Conservation (phyloP, 495 filamentous ascomycete genomes). For the Trichoderma erinaceum region DNA sequence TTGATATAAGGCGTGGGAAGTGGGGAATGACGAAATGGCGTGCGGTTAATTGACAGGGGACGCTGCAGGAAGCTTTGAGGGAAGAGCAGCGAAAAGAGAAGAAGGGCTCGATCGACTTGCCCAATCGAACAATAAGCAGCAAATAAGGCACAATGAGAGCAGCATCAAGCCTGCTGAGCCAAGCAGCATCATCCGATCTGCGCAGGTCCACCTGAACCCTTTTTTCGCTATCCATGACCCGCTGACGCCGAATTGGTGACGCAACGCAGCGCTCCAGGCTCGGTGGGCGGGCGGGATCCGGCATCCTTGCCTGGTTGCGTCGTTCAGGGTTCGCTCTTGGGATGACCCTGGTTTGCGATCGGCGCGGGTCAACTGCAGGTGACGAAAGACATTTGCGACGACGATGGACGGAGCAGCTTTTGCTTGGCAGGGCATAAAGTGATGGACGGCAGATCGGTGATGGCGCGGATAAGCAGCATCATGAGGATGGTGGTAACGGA, state of each 20-base stretch:
- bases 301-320: not conserved
- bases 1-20: not conserved
- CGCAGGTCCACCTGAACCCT: not conserved
- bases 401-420: not conserved
- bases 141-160: not conserved
- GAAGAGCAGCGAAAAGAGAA: not conserved
- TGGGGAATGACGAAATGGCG: constrained; percentile 25
- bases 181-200: constrained; percentile 6
- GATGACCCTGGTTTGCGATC: not conserved
- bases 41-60: not conserved
- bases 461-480: not conserved
- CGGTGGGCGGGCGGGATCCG: constrained; percentile 11
- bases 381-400: not conserved
- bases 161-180: not conserved
- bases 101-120: not conserved
- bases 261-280: not conserved
- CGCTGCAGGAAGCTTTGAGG: no score
- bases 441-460: not conserved
- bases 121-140: not conserved
- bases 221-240: not conserved
- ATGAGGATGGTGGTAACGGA: not conserved
- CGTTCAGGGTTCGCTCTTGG: not conserved
- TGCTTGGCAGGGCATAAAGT: not conserved
- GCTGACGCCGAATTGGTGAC: not conserved
- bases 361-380: not conserved